Conservation (phyloP, 2,329 filamentous ascomycete species). For the Orbilia quercus region DNA sequence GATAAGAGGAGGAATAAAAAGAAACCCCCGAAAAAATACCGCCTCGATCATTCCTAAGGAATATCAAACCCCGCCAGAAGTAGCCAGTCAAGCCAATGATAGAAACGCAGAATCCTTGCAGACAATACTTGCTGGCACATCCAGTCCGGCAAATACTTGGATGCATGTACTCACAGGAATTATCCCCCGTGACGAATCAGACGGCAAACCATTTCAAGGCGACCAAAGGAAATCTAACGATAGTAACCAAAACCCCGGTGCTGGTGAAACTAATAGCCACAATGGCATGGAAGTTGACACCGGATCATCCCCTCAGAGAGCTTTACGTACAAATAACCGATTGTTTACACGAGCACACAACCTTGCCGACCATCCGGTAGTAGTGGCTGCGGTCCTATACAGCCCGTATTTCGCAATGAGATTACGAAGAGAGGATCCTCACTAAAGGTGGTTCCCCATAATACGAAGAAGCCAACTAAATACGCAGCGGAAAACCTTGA, state of each 20-base stretch:
- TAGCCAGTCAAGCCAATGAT: too few species aligned
- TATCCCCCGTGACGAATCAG: too few species aligned
- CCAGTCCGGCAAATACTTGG: too few species aligned
- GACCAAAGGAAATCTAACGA: too few species aligned
- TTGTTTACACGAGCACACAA: conserved; percentile 1
- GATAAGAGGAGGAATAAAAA: too few species aligned
- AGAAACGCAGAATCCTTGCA: too few species aligned
- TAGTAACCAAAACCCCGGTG: not conserved
- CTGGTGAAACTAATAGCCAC: not conserved
- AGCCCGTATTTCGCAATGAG: not conserved
- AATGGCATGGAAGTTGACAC: not conserved
- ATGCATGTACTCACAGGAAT: too few species aligned
- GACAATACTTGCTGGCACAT: too few species aligned
- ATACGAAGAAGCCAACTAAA: not conserved
- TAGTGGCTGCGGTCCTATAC: not conserved
- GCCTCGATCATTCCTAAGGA: too few species aligned
- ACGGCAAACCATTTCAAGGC: too few species aligned
- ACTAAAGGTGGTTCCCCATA: not conserved
- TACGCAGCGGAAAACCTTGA: not conserved
- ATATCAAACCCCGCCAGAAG: too few species aligned
- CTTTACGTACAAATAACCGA: not conserved
- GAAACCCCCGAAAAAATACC: too few species aligned
- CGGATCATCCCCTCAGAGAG: not conserved
- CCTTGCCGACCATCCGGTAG: not conserved
- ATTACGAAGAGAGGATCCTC: not conserved